Conservation (phyloP, 148 eudicot genomes). For the Dianthus caryophyllus region DNA sequence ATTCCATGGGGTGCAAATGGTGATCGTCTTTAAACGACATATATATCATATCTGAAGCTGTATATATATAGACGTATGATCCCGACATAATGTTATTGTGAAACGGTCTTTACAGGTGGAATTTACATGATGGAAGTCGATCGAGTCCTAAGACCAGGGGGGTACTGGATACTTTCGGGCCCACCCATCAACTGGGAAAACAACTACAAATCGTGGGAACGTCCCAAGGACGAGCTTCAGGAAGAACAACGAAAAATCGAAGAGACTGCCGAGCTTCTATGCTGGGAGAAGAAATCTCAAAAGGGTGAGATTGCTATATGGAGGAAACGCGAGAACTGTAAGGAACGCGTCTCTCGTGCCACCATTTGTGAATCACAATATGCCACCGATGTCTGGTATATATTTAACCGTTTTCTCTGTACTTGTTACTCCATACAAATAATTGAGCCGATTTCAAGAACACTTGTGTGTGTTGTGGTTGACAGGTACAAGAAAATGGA, state of each 20-base stretch:
- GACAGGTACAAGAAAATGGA: constrained; percentile 54
- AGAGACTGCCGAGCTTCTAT: constrained; percentile 47
- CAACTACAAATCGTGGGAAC: constrained; percentile 41
- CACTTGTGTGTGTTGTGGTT: neutral
- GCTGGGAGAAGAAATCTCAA: constrained; percentile 57
- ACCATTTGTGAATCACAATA: constrained; percentile 42
- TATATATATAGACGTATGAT: neutral
- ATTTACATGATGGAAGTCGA: constrained; percentile 60
- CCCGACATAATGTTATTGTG: neutral
- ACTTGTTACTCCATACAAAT: neutral
- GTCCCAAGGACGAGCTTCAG: constrained; percentile 46
- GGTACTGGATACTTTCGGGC: constrained; percentile 55
- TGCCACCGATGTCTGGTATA: constrained; percentile 45
- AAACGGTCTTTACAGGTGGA: constrained; percentile 31
- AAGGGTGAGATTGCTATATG: constrained; percentile 54
- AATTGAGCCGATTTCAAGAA: neutral
- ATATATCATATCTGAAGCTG: too few species aligned
- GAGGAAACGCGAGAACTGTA: constrained; percentile 42
- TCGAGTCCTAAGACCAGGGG: constrained; percentile 54
- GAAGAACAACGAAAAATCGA: constrained; percentile 48
- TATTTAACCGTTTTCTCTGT: neutral
- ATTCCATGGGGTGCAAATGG: constrained; percentile 58
- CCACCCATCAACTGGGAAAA: constrained; percentile 54
- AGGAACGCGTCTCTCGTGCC: constrained; percentile 37
- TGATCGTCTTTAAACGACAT: constrained; percentile 18